Base-by-base conservation (phyloP, 2,329 filamentous ascomycete species). In the Ustulina deusta region DNA sequence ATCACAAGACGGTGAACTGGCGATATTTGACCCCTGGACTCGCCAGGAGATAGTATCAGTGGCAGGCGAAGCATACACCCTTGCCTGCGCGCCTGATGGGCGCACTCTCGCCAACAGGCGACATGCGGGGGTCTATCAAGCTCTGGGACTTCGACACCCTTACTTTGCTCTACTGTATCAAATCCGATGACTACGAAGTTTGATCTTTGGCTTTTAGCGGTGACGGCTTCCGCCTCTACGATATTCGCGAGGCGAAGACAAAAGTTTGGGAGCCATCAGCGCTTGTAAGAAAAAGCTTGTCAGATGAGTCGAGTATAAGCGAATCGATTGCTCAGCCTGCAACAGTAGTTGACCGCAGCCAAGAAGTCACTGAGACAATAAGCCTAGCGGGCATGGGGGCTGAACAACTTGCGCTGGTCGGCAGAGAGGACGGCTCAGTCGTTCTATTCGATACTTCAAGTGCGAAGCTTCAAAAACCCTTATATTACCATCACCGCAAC, bases 231-330 rank as follows among this genome's bases (percentile, higher is more conserved):
- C 62, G 62, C 22, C 54, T 65, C 10, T 65, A 59, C 20, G 62
- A 65, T 38, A 59, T 44, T 44, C 55, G 62, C 25, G 55, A 54
- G 17, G 36, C 15, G 6, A 65, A 65, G 25, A 59, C 62, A 22
- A 65, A 54, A 54, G 62, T 65, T 17, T 65, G 62, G 62, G 62
- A 65, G 17, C 62, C 62, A 32, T 42, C 62, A 9, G 56, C 38
- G 32, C 60, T 67, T 5, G 52, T 63, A 5, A 46, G 60, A 17
- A 27, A 59, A 40, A 52, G 54, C 40, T 38, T 61, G 17, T 44
- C 49, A n/a, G 63, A 66, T 51, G 34, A 66, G 29, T 61, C 51
- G 36, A 55, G 63, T n/a, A 56, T 66, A 36, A 61, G 44, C 22
- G 57, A 66, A 42, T 61, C 58, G 15, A 46, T 61, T 44, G 34